Conservation (phyloP, 768 basidiomycete genomes). For the Rhizopogon rudus region DNA sequence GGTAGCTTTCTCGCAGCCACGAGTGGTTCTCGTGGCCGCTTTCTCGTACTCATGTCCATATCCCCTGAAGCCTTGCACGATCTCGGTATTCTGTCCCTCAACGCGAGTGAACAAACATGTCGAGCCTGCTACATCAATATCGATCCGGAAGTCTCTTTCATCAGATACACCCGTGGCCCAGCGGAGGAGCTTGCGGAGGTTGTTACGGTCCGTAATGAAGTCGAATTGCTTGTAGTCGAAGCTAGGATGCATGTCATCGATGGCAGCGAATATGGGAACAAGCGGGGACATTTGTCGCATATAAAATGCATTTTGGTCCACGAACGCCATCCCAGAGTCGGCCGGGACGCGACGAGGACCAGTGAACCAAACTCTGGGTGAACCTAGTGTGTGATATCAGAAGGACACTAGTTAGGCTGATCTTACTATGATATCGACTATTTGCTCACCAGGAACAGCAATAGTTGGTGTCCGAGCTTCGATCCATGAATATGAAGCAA, state of each 20-base stretch:
- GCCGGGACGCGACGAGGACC: slow-evolving; percentile 49
- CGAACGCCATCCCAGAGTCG: slow-evolving; percentile 44
- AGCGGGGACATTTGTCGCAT: slow-evolving; percentile 33
- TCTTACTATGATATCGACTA: not conserved
- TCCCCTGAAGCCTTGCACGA: slow-evolving; percentile 24
- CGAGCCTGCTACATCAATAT: slow-evolving; percentile 55
- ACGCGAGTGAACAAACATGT: slow-evolving; percentile 58
- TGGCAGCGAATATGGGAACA: slow-evolving; percentile 56
- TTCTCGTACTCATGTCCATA: slow-evolving; percentile 64
- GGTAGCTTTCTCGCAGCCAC: slow-evolving; percentile 43
- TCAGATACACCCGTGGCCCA: slow-evolving; percentile 37
- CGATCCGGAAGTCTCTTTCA: slow-evolving; percentile 57
- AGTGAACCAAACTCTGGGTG: slow-evolving; percentile 53
- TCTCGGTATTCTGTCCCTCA: slow-evolving; percentile 33
- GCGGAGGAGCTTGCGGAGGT: slow-evolving; percentile 55
- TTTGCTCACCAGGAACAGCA: slow-evolving; percentile 39
- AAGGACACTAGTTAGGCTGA: not conserved
- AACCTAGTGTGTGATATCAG: slow-evolving; percentile 35
- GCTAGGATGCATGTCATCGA: slow-evolving; percentile 35
- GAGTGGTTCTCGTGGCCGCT: slow-evolving; percentile 42
- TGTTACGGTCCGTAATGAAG: slow-evolving; percentile 60
- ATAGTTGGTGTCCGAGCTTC: slow-evolving; percentile 41
- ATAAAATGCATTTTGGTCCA: slow-evolving; percentile 56
- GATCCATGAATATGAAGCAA: slow-evolving; percentile 55
- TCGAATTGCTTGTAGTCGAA: slow-evolving; percentile 33